Percentiles rank a stretch among this genome's conserved stretches.
Conservation (phyloP, 225 moss, liverwort and hornwort species). For the Asterella californica region DNA sequence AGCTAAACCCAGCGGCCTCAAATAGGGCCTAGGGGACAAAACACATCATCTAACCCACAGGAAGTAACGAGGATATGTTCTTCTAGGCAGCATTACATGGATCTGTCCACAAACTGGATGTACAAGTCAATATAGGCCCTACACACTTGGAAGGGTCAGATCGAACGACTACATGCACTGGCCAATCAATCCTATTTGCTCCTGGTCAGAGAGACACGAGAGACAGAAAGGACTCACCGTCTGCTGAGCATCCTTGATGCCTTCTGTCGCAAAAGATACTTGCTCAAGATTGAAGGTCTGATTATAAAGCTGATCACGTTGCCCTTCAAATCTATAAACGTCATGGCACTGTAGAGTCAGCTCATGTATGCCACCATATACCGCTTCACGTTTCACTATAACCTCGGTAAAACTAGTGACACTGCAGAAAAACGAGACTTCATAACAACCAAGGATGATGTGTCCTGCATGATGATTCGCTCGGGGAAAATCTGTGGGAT, state of each 20-base stretch:
- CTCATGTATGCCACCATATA: background rate
- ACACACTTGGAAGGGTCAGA: background rate
- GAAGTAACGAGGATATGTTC: background rate
- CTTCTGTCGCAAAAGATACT: slow-evolving; percentile 92
- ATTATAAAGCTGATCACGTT: slow-evolving; percentile 89
- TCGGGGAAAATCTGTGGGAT: too few relatives aligned
- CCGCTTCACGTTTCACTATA: background rate
- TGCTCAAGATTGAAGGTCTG: slow-evolving; percentile 97
- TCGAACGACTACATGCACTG: background rate
- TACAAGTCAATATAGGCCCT: background rate
- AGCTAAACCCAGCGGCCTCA: background rate
- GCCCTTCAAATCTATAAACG: slow-evolving; percentile 72
- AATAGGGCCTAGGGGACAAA: background rate
- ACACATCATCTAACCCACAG: background rate
- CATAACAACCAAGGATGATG: too few relatives aligned
- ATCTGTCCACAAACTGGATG: background rate
- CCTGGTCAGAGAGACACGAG: background rate
- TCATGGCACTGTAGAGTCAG: background rate
- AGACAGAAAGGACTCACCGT: slow-evolving; percentile 45
- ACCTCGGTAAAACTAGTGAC: too few relatives aligned
- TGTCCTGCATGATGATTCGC: too few relatives aligned
- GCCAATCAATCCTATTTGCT: background rate
- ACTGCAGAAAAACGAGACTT: too few relatives aligned
- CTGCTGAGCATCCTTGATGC: slow-evolving; percentile 86
- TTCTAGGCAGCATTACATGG: background rate